These are phyloP conservation scores for Pyrenochaeta sp. DNA, from an alignment of 2,329 filamentous ascomycete genomes.

Conservation along the genomic window DNA sequence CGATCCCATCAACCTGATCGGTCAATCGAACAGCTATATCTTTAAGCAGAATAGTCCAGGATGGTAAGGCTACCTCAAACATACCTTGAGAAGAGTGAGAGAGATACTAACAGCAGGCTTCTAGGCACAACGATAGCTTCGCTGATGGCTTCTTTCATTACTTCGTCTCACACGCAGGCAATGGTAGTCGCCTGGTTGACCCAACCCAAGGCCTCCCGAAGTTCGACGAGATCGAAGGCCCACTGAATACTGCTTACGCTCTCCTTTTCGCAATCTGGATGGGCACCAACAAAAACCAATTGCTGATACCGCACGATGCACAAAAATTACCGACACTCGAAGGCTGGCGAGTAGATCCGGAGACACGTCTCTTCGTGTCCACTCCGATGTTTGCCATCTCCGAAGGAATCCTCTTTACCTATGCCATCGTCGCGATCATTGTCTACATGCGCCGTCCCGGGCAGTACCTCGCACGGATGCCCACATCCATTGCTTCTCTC, in stretches of 20 bases:
- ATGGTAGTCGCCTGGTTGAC: conserved; percentile 46
- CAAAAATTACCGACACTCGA: background rate
- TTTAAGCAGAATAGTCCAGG: conserved; percentile 8
- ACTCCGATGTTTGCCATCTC: conserved; percentile 55
- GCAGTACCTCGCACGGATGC: conserved; percentile 59
- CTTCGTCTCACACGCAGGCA: conserved; percentile 46
- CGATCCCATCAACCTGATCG: conserved; percentile 28
- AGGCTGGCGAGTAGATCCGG: conserved; percentile 22
- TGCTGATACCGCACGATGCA: conserved; percentile 43
- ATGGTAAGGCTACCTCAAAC: background rate
- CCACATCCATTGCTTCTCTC: conserved; percentile 58
- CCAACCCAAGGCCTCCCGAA: conserved; percentile 44
- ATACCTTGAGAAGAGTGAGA: no score
- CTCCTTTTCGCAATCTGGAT: conserved; percentile 56
- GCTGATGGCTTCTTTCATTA: conserved; percentile 58
- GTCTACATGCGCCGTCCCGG: conserved; percentile 55
- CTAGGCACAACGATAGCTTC: conserved; percentile 59
- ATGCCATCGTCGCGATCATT: conserved; percentile 52
- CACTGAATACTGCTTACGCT: conserved; percentile 42
- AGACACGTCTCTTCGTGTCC: conserved; percentile 60
- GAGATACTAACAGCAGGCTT: background rate
- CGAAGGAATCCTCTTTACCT: conserved; percentile 53
- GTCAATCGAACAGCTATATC: conserved; percentile 31
- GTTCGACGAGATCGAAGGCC: conserved; percentile 27
- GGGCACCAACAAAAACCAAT: conserved; percentile 47